Conservation (phyloP, 2,329 filamentous ascomycete species). For the Epichloe glyceriae region DNA sequence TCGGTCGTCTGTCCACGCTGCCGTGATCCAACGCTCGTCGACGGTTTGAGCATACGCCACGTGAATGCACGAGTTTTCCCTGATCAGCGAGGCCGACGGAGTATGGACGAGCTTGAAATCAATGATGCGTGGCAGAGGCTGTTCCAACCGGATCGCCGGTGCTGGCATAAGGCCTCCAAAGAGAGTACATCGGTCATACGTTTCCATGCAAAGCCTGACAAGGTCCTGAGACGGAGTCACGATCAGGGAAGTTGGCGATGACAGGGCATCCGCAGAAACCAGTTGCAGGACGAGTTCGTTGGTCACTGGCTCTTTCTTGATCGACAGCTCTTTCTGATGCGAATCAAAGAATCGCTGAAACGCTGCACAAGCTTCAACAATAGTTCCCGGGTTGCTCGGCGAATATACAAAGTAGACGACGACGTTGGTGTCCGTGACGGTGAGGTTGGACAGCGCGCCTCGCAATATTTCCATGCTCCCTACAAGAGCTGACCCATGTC, state of each 20-base stretch:
- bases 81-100: conserved; percentile 59
- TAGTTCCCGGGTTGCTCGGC: conserved; percentile 44
- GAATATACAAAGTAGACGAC: conserved; percentile 69
- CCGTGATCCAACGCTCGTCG: conserved; percentile 66
- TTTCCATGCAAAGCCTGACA: conserved; percentile 53
- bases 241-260: conserved; percentile 47
- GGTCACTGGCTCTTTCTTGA: conserved; percentile 28
- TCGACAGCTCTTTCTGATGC: conserved; percentile 31
- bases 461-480: conserved; percentile 37
- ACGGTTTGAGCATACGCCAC: conserved; percentile 65
- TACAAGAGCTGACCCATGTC: conserved; percentile 31
- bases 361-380: conserved; percentile 58
- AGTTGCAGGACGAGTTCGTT: conserved; percentile 70
- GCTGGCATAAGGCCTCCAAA: conserved; percentile 46
- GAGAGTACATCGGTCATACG: conserved; percentile 61
- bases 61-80: conserved; percentile 71
- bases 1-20: conserved; percentile 68
- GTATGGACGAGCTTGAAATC: conserved; percentile 59
- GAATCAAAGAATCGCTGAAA: conserved; percentile 60
- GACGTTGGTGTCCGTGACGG: conserved; percentile 42
- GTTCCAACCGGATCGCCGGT: conserved; percentile 61
- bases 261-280: conserved; percentile 54
- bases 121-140: conserved; percentile 54
- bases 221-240: conserved; percentile 50
- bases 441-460: conserved; percentile 29